These are phyloP conservation scores for Boletellus dicymbophilus DNA, from an alignment of 1,284 basidiomycete species.

Conservation along the genomic window DNA sequence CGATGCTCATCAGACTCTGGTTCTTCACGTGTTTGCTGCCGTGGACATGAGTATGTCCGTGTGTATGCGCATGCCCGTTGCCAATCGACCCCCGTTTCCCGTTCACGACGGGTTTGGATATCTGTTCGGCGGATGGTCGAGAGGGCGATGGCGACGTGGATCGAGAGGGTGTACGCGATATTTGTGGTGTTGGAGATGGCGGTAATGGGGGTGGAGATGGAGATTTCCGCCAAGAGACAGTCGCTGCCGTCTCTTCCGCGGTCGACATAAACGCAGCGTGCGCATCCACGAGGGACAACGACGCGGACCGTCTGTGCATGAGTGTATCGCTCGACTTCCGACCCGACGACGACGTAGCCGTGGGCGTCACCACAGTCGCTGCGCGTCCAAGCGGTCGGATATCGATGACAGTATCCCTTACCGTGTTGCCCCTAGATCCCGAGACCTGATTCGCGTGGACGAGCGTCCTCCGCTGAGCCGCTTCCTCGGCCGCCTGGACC, in stretches of 20 bases:
- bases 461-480: background rate
- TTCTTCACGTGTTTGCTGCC: constrained; percentile 15
- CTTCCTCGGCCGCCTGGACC: background rate
- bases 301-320: constrained; percentile 19
- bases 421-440: background rate
- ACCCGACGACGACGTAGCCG: background rate
- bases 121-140: background rate
- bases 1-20: constrained; percentile 64
- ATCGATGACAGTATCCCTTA: background rate
- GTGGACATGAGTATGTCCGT: too few relatives aligned
- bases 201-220: background rate
- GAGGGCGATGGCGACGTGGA: background rate
- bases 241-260: background rate
- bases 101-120: background rate
- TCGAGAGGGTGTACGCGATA: background rate
- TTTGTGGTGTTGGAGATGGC: background rate
- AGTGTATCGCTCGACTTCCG: background rate
- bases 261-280: background rate
- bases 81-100: background rate
- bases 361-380: constrained; percentile 2
- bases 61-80: constrained; percentile 6
- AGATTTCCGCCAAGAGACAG: constrained; percentile 19
- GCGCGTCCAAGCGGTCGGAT: constrained; percentile 9
- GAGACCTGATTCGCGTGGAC: background rate
- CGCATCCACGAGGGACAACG: constrained; percentile 7